Evolutionary conservation across 768 basidiomycete genomes (phyloP).

Genomic region (Naganishia randhawae): DNA sequence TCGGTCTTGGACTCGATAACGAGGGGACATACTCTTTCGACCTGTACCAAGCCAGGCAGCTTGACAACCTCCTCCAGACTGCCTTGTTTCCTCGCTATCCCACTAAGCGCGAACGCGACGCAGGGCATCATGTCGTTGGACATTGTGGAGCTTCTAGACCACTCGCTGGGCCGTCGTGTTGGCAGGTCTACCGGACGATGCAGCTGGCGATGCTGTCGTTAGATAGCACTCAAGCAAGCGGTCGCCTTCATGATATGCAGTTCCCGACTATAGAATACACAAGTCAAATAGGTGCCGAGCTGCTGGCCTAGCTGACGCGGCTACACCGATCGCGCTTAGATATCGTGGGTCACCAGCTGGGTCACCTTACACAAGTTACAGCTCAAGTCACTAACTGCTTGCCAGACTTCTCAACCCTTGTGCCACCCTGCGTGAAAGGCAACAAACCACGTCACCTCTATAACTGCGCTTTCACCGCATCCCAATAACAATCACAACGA

Average conservation of each 20-base stretch:
- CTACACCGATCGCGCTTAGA: conserved; percentile 1
- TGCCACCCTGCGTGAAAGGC: no score
- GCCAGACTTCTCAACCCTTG: no score
- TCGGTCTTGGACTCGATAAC: neutral
- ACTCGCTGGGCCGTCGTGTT: neutral
- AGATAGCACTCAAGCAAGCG: neutral
- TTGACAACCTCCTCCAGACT: neutral
- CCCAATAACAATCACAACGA: neutral
- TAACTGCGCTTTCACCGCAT: no score
- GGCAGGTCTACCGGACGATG: neutral
- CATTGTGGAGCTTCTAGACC: neutral
- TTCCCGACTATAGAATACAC: neutral
- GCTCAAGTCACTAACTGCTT: neutral
- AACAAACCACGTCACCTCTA: no score
- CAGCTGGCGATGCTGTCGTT: neutral
- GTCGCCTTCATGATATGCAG: neutral
- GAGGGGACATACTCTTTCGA: conserved; percentile 18
- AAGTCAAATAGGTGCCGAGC: no score
- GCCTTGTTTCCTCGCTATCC: neutral
- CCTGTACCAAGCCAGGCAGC: conserved; percentile 7
- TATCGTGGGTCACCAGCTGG: no score
- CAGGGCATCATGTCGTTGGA: conserved; percentile 19
- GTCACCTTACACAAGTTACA: no score
- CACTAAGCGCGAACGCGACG: conserved; percentile 4
- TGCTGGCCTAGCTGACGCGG: no score